Conservation (phyloP, 1,139 yeast species). For the Wickerhamomyces sp. region DNA sequence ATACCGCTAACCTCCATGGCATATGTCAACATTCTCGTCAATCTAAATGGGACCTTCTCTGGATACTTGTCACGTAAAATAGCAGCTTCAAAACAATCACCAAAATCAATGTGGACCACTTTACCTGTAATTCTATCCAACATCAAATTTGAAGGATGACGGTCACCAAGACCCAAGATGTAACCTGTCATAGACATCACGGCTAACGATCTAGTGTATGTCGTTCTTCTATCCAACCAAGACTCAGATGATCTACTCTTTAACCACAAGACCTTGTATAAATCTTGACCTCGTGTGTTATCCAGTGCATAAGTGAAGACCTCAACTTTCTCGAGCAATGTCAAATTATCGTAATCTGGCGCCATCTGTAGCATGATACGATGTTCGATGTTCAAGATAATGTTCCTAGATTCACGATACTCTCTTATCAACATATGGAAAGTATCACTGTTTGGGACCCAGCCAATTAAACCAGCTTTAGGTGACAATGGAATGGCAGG, state of each 20-base stretch:
- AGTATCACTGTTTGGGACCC: conserved; percentile 98
- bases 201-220: conserved; percentile 91
- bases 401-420: conserved; percentile 87
- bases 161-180: conserved; percentile 91
- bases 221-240: conserved; percentile 95
- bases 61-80: conserved; percentile 94
- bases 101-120: conserved; percentile 95
- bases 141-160: conserved; percentile 97
- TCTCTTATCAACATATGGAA: conserved; percentile 91
- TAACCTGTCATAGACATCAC: conserved; percentile 99
- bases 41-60: conserved; percentile 94
- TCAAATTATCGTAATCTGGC: conserved; percentile 89
- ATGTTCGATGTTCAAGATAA: conserved; percentile 86
- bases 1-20: conserved; percentile 99
- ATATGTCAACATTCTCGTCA: conserved; percentile 93
- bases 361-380: conserved; percentile 97
- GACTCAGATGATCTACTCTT: conserved; percentile 95
- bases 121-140: conserved; percentile 91
- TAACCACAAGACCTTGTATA: conserved; percentile 93
- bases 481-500: conserved; percentile 96
- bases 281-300: conserved; percentile 93
- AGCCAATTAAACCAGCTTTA: conserved; percentile 90
- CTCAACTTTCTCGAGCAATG: conserved; percentile 88
- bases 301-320: conserved; percentile 95
- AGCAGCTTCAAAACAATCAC: conserved; percentile 99